These are phyloP conservation scores for Begonia loranthoides DNA, from an alignment of 306 rosid genomes.

Conservation along the genomic window DNA sequence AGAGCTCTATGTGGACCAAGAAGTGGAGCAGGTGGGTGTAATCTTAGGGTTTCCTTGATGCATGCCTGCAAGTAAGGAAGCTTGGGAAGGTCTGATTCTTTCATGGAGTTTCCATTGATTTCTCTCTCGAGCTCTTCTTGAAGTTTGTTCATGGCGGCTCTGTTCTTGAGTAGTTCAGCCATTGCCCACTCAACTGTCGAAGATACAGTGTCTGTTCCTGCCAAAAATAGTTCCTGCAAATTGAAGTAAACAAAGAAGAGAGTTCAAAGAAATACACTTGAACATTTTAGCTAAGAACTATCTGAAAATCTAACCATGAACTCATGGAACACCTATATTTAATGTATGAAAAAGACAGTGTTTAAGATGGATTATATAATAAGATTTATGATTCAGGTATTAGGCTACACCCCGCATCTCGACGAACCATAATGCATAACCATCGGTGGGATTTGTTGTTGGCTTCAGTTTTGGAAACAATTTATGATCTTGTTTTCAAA, in stretches of 20 bases:
- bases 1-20: slow-evolving; percentile 12
- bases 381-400: no score
- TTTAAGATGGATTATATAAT: no score
- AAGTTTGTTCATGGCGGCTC: slow-evolving; percentile 18
- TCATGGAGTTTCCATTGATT: neutral
- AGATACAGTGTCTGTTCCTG: slow-evolving; percentile 12
- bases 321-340: no score
- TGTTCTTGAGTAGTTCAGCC: slow-evolving; percentile 19
- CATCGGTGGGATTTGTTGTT: no score
- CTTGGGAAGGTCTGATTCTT: neutral
- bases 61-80: slow-evolving; percentile 24
- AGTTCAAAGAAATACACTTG: no score
- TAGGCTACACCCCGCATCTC: no score
- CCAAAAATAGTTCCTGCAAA: slow-evolving; percentile 28
- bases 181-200: slow-evolving; percentile 20
- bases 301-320: no score
- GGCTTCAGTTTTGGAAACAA: neutral
- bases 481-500: neutral
- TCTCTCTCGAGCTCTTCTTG: slow-evolving; percentile 27
- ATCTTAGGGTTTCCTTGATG: slow-evolving; percentile 23
- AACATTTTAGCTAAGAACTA: no score
- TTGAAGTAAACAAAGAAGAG: neutral
- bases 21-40: slow-evolving; percentile 17
- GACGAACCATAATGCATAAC: no score
- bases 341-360: no score